Evolutionary conservation across 441 rosid species (phyloP), one percentile per base, ranked within the genome.

Genomic region (Populus hybrid): DNA sequence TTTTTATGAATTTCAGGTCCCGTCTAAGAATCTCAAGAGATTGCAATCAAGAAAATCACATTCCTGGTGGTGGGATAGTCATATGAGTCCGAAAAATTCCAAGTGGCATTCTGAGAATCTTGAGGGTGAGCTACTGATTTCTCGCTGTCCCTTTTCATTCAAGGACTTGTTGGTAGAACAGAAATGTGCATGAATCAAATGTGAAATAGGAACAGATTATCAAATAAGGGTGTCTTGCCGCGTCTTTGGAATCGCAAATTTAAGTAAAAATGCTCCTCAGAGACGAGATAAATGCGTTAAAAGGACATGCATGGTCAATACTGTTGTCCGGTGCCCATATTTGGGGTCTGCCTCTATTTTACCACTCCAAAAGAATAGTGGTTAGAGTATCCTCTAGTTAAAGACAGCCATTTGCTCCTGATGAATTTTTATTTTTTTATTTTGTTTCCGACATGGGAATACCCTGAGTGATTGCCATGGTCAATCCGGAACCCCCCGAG

Each of bases 51-150:
- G 81, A 81, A 95, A 91, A 86, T 90, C 97, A 57, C 92, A 94
- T 79, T 90, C 95, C 57, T 94, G 97, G 98, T 92, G 97, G 98
- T 92, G 98, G 98, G 97, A 96, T 86, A 88, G 97, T 82, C 97
- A 96, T 77, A 86, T 88, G 72, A 82, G 86, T 84, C 89, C 94
- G 81, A 96, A 90, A 87, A 96, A 93, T 83, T 91, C 95, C 2
- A 93, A 81, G 82, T 94, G 98, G 98, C 97, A 92, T 36, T 84
- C 95, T 6, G 96, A 96, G 76, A 96, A 91, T 89, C 94, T 92
- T 2, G 94, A 92, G 67, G 95, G 98, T 94, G 90, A 79, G 83
- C 75, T 16, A 61, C 69, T 36, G 11, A 14, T 46, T 71, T 6
- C 12, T 40, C 1, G 7, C 40, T 1, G 4, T 10, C 24, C 6